Conservation (phyloP, 441 rosid species). For the Populus hybrid region DNA sequence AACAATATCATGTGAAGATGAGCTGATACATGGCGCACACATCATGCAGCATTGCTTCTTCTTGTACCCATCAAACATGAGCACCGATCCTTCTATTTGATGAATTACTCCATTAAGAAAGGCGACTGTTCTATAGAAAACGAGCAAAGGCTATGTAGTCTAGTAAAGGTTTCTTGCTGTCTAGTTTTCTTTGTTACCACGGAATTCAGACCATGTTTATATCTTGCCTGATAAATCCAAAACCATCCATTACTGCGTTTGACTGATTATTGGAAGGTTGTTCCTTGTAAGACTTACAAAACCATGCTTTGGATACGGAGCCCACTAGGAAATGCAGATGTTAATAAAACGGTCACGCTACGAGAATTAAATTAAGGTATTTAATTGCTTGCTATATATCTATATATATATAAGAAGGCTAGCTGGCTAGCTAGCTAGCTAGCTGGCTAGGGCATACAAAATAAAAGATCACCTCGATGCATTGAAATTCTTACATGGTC, state of each 20-base stretch:
- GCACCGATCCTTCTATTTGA: background rate
- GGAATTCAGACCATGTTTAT: constrained; percentile 15
- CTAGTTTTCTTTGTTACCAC: constrained; percentile 1
- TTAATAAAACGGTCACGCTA: background rate
- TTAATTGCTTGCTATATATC: background rate
- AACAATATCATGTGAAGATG: background rate
- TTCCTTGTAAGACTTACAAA: constrained; percentile 28
- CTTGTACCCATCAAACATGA: background rate
- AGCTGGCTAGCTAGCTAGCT: too few species aligned
- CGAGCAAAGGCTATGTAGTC: background rate
- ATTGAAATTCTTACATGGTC: background rate
- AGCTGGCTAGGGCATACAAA: background rate
- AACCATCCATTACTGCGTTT: constrained; percentile 27
- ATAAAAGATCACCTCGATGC: background rate
- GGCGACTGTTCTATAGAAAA: background rate
- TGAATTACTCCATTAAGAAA: background rate
- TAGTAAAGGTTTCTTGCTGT: constrained; percentile 7
- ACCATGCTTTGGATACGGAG: constrained; percentile 21
- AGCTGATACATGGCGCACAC: background rate
- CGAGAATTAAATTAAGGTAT: background rate
- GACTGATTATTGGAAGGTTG: constrained; percentile 31
- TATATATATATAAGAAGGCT: too few species aligned
- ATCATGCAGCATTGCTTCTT: background rate
- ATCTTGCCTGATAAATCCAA: constrained; percentile 49
- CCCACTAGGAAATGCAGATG: background rate